Percentiles rank a stretch among this genome's conserved stretches.
These are phyloP conservation scores for Saccharomycopsis fodiens DNA, from an alignment of 805 yeast genomes.

Conservation along the genomic window DNA sequence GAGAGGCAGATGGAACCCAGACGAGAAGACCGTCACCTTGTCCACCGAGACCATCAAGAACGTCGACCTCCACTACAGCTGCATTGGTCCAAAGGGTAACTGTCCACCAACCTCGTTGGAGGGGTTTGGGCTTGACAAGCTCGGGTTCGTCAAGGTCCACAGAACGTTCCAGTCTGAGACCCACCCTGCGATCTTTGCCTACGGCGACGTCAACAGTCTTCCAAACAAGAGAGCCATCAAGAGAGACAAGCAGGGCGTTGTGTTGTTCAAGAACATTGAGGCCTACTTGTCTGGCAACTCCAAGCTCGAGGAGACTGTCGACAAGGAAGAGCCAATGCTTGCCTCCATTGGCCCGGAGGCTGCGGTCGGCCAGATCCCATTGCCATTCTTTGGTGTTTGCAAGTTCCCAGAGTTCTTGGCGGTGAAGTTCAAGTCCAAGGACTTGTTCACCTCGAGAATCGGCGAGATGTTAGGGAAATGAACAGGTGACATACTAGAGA, in stretches of 20 bases:
- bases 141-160: constrained; percentile 13
- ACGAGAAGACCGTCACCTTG: background rate
- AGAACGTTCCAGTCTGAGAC: constrained; percentile 21
- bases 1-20: constrained; percentile 4
- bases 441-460: constrained; percentile 13
- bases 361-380: constrained; percentile 23
- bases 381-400: constrained; percentile 22
- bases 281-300: background rate
- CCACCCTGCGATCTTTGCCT: constrained; percentile 22
- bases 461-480: constrained; percentile 1
- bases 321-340: background rate
- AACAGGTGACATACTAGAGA: no score
- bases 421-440: constrained; percentile 19
- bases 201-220: constrained; percentile 23
- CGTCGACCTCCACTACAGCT: constrained; percentile 14
- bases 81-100: constrained; percentile 15
- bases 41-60: constrained; percentile 3
- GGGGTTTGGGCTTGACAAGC: constrained; percentile 1
- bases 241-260: constrained; percentile 12
- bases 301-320: background rate
- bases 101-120: constrained; percentile 11
- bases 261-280: constrained; percentile 20
- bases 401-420: constrained; percentile 21
- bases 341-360: constrained; percentile 20
- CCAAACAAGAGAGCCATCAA: constrained; percentile 18